A percentile compares a stretch with the other conserved stretches of the same genome.
Conservation (phyloP, 2,329 filamentous ascomycete species). For the Endoconidiophora polonica region DNA sequence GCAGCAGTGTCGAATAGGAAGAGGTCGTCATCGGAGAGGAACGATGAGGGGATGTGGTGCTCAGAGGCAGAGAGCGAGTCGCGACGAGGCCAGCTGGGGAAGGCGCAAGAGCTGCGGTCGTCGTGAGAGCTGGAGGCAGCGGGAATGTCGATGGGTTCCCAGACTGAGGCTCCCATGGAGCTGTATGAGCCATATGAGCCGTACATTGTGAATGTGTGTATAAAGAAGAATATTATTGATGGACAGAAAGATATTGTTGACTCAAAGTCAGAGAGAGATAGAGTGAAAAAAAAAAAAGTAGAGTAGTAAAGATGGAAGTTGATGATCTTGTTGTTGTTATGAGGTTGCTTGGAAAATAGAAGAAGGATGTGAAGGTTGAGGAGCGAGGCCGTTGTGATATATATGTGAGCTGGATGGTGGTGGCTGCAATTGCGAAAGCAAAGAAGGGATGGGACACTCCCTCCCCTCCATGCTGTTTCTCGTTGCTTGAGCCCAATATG, state of each 20-base stretch:
- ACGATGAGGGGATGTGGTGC: constrained; percentile 15
- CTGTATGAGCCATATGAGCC: constrained; percentile 33
- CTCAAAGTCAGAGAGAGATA: background rate
- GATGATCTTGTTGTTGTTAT: background rate
- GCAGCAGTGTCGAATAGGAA: constrained; percentile 2
- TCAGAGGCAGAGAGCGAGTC: constrained; percentile 30
- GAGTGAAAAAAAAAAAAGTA: background rate
- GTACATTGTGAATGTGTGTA: constrained; percentile 25
- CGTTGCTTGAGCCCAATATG: too few species aligned
- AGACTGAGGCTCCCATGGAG: constrained; percentile 33
- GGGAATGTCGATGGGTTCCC: constrained; percentile 28
- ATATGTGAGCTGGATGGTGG: background rate
- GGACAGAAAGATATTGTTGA: background rate
- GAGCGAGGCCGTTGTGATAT: background rate
- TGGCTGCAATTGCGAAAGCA: too few species aligned
- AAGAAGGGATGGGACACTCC: too few species aligned
- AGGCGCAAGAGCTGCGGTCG: constrained; percentile 33
- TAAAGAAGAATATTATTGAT: background rate
- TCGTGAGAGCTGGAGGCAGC: constrained; percentile 26
- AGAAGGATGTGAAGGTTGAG: background rate
- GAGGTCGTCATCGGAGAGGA: constrained; percentile 16
- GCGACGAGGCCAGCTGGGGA: constrained; percentile 41
- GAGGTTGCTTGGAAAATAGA: background rate
- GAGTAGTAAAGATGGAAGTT: background rate
- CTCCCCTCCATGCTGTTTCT: too few species aligned